Conservation (phyloP, 2,329 filamentous ascomycete species). For the Phaeosphaeria sp. region DNA sequence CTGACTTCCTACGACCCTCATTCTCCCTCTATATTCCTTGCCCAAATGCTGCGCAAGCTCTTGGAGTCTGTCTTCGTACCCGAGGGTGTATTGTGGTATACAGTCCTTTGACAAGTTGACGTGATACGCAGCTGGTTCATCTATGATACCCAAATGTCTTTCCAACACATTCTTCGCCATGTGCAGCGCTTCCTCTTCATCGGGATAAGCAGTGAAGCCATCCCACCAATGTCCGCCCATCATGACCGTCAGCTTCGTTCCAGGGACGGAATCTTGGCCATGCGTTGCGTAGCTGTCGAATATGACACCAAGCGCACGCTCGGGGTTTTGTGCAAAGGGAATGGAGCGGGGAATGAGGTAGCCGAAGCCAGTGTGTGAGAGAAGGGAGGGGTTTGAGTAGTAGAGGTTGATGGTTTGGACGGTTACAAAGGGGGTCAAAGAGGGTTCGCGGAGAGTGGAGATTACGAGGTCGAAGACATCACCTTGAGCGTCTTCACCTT, state of each 20-base stretch:
- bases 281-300: conserved; percentile 79
- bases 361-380: conserved; percentile 78
- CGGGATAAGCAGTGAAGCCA: conserved; percentile 66
- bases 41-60: conserved; percentile 63
- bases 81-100: conserved; percentile 89
- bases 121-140: conserved; percentile 66
- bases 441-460: conserved; percentile 50
- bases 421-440: conserved; percentile 70
- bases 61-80: conserved; percentile 71
- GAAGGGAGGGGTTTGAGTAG: conserved; percentile 70
- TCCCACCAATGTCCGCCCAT: conserved; percentile 94
- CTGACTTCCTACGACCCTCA: conserved; percentile 66
- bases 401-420: conserved; percentile 94
- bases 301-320: conserved; percentile 86
- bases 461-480: conserved; percentile 39
- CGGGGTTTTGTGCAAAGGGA: conserved; percentile 75
- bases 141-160: conserved; percentile 76
- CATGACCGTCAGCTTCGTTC: conserved; percentile 93
- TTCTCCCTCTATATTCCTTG: conserved; percentile 63
- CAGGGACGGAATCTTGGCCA: conserved; percentile 63
- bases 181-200: conserved; percentile 68
- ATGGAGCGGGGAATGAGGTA: conserved; percentile 86
- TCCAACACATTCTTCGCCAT: conserved; percentile 75
- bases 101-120: conserved; percentile 72
- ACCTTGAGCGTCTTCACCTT: conserved; percentile 15